Conservation (phyloP, 23 red algal species). For the Gracilariopsis chorda region DNA sequence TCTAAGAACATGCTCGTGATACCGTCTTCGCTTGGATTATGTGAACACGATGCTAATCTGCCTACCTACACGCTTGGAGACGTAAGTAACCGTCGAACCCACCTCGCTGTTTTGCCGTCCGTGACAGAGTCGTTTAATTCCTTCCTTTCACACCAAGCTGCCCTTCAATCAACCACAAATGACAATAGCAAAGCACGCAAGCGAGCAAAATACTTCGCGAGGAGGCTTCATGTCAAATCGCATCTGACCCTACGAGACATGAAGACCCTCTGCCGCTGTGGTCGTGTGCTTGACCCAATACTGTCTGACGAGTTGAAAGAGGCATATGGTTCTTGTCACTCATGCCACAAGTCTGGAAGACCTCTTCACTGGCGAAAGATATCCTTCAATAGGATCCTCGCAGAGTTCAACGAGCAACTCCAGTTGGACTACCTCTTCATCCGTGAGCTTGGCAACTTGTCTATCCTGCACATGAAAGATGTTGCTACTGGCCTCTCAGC, state of each 20-base stretch:
- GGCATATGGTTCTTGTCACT: neutral
- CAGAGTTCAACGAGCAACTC: neutral
- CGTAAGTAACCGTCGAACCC: neutral
- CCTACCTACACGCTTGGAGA: conserved; percentile 5
- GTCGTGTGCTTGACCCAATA: neutral
- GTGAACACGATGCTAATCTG: neutral
- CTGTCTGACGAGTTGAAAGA: neutral
- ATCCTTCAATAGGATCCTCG: neutral
- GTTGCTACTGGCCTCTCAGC: neutral
- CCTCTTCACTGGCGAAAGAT: neutral
- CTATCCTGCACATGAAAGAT: neutral
- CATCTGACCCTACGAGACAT: neutral
- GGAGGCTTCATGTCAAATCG: neutral
- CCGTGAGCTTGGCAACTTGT: neutral
- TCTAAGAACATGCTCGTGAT: neutral
- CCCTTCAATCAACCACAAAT: neutral
- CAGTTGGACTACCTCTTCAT: neutral
- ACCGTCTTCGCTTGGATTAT: neutral
- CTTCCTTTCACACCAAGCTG: neutral
- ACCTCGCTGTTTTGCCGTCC: neutral
- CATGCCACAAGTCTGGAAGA: neutral
- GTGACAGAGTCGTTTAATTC: neutral
- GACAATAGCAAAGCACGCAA: no score
- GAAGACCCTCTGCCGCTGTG: neutral
- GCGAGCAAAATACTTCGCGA: neutral